Base-by-base conservation (phyloP, 2,329 filamentous ascomycete species). In the Diplodia mutila region DNA sequence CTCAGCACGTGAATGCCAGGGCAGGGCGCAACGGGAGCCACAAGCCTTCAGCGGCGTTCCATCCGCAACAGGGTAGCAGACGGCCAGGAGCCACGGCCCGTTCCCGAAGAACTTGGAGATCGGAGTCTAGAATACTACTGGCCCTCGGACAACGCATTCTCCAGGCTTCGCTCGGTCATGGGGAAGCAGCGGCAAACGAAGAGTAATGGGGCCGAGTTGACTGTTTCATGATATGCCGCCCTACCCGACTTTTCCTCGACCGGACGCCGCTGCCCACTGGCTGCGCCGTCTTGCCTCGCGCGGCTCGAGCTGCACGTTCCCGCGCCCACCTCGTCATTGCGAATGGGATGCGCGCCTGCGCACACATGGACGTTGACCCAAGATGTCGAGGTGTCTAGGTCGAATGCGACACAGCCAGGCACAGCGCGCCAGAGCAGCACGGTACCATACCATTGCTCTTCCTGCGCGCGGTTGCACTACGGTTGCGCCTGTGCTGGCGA, bases 161-260 rank as follows among this genome's bases (percentile, higher is more conserved):
- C 21, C 42, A 4, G 29, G 25, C 25, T 46, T 46, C 23, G 34
- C 39, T 29, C 37, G 54, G 39, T 27, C 39, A 21, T 21, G 25
- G 25, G 25, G 23, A 27, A 49, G 21, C n/a, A 8, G 54, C 42
- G 54, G 54, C 54, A 46, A 46, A 37, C 55, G 34, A 37, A 61
- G 39, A 25, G 49, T 25, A 51, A 51, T 25, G 59, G n/a, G 46
- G 42, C 42, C 57, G 57, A 51, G 23, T 21, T 34, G 42, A 37
- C 18, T 27, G 59, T 63, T 63, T 63, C 59, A 63, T 46, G 59
- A 63, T 37, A 32, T 65, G 49, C 61, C 48, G 61, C 34, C 49
- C 8, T 16, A 54, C 9, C 51, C 51, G 61, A 34, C 14, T 54
- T 42, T 34, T 53, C 21, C 48, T 63, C n/a, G 25, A n/a, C 57